These are phyloP conservation scores for Laetiporus sulphureus DNA, from an alignment of 1,284 basidiomycete species.

Conservation along the genomic window DNA sequence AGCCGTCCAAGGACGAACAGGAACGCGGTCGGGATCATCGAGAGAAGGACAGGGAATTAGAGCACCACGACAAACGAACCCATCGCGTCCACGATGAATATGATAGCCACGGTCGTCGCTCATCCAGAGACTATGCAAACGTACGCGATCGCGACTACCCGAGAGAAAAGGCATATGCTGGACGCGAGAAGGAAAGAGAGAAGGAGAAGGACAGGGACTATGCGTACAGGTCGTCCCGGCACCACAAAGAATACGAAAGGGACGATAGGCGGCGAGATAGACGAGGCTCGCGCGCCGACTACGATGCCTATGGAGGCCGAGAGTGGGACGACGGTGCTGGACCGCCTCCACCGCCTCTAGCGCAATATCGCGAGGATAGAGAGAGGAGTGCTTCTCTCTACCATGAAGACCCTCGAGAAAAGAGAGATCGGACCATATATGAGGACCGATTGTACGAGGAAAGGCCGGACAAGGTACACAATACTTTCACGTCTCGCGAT, in stretches of 20 bases:
- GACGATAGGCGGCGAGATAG: constrained; percentile 33
- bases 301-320: constrained; percentile 20
- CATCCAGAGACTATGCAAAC: constrained; percentile 22
- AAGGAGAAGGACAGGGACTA: constrained; percentile 37
- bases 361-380: constrained; percentile 31
- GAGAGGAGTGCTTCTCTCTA: constrained; percentile 45
- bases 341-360: constrained; percentile 13
- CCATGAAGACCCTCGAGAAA: constrained; percentile 37
- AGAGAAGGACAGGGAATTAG: constrained; percentile 30
- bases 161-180: constrained; percentile 29
- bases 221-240: constrained; percentile 31
- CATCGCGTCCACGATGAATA: constrained; percentile 22
- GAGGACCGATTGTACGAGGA: constrained; percentile 41
- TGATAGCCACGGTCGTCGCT: constrained; percentile 18
- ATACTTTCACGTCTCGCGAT: constrained; percentile 4
- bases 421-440: constrained; percentile 33
- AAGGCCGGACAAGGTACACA: constrained; percentile 54
- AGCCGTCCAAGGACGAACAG: constrained; percentile 48
- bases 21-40: constrained; percentile 38
- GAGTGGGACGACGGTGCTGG: constrained; percentile 33
- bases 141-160: constrained; percentile 26
- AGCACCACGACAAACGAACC: constrained; percentile 25
- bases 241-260: constrained; percentile 41
- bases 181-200: constrained; percentile 29
- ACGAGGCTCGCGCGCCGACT: constrained; percentile 25